Evolutionary conservation across 176 grass and related monocot genomes (phyloP).

Genomic region (Bromus sterilis): DNA sequence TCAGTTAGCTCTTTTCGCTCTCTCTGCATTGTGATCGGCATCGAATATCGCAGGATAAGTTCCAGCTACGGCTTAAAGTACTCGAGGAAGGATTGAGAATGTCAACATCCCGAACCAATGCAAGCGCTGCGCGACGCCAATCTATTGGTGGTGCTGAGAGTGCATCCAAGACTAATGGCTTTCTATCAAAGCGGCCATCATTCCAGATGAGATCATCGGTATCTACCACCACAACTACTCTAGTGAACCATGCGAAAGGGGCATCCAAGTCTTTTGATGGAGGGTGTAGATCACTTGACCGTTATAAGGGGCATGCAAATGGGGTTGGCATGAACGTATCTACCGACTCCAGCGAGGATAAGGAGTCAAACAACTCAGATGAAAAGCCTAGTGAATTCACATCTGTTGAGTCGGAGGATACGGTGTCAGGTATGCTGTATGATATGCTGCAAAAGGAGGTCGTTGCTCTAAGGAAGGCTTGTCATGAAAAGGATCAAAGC

Average conservation of each 20-base stretch:
- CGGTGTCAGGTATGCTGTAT: conserved; percentile 76
- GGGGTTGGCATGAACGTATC: conserved; percentile 55
- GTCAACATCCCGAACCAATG: conserved; percentile 50
- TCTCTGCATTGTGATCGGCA: conserved; percentile 7
- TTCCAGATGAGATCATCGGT: conserved; percentile 80
- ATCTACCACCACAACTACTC: conserved; percentile 57
- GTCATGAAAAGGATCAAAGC: conserved; percentile 84
- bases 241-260: conserved; percentile 92
- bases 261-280: conserved; percentile 94
- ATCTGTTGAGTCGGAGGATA: conserved; percentile 46
- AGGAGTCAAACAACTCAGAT: conserved; percentile 52
- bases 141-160: conserved; percentile 64
- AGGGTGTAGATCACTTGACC: conserved; percentile 53
- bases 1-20: background rate
- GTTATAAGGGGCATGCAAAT: conserved; percentile 53
- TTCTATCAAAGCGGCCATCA: conserved; percentile 61
- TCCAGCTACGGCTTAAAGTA: conserved; percentile 82
- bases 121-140: conserved; percentile 34
- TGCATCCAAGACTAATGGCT: conserved; percentile 68
- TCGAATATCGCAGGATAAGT: conserved; percentile 68
- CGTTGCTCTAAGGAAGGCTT: conserved; percentile 69
- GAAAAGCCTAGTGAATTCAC: conserved; percentile 45
- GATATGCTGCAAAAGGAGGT: conserved; percentile 97
- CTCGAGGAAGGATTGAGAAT: conserved; percentile 96
- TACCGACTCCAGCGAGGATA: conserved; percentile 53